Percentiles rank a stretch among this genome's conserved stretches.
Conservation (phyloP, 129 eudicot genomes). For the Chrysanthemum makinoi region DNA sequence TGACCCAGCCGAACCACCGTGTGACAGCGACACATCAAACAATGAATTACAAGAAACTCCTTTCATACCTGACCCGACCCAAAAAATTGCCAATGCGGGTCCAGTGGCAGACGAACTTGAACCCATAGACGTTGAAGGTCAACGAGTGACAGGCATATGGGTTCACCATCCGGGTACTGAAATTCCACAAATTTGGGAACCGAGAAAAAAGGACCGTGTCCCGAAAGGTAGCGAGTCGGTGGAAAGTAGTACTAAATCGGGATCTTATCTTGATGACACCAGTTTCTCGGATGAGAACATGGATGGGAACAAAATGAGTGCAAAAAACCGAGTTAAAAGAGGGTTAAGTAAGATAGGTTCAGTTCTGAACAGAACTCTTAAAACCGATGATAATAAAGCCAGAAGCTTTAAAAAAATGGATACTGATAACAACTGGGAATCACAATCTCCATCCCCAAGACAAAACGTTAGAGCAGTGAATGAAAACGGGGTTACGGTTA, state of each 20-base stretch:
- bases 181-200: constrained; percentile 80
- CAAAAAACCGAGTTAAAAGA: constrained; percentile 30
- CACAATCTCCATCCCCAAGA: constrained; percentile 43
- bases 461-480: constrained; percentile 55
- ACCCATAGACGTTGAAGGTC: constrained; percentile 74
- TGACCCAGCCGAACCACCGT: constrained; percentile 35
- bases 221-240: constrained; percentile 26
- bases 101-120: constrained; percentile 58
- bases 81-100: constrained; percentile 29
- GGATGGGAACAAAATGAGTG: constrained; percentile 20
- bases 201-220: constrained; percentile 56
- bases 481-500: constrained; percentile 46
- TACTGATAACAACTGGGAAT: constrained; percentile 27
- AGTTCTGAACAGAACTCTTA: constrained; percentile 31
- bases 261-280: constrained; percentile 22
- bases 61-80: constrained; percentile 24
- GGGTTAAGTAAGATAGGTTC: constrained; percentile 37
- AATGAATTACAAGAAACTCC: constrained; percentile 31
- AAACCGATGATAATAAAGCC: constrained; percentile 19
- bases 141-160: constrained; percentile 76
- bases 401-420: constrained; percentile 26
- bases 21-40: constrained; percentile 32
- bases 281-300: constrained; percentile 30
- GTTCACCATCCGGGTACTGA: constrained; percentile 88
- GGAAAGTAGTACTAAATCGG: constrained; percentile 32